A percentile compares a stretch with the other conserved stretches of the same genome.
These are phyloP conservation scores for Hymenoscyphus occultus DNA, from an alignment of 2,329 filamentous ascomycete species.

Conservation along the genomic window DNA sequence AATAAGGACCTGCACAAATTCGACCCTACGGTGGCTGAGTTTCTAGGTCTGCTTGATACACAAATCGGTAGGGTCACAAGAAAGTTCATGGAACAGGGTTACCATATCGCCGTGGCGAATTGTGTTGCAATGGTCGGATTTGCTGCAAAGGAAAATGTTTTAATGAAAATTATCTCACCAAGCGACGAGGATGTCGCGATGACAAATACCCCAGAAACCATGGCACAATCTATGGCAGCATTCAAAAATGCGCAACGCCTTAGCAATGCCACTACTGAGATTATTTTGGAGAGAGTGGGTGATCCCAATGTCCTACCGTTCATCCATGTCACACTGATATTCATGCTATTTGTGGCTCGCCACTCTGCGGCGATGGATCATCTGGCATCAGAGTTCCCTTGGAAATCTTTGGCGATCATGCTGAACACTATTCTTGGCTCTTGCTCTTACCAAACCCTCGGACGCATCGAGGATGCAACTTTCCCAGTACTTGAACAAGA, in stretches of 20 bases:
- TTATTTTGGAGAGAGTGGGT: constrained; percentile 28
- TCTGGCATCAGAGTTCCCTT: constrained; percentile 28
- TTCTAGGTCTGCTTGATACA: constrained; percentile 51
- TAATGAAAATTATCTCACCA: too few relatives aligned
- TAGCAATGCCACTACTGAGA: constrained; percentile 23
- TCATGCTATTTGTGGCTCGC: constrained; percentile 27
- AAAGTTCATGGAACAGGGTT: constrained; percentile 46
- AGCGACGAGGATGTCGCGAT: constrained; percentile 19
- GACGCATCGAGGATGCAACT: constrained; percentile 20
- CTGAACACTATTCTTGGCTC: constrained; percentile 30
- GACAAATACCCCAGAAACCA: constrained; percentile 7
- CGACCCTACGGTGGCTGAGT: constrained; percentile 44
- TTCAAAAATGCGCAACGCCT: constrained; percentile 29
- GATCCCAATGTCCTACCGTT: constrained; percentile 34
- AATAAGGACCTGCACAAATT: constrained; percentile 48
- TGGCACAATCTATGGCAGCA: constrained; percentile 5
- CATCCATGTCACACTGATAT: constrained; percentile 32
- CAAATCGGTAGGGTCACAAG: constrained; percentile 54
- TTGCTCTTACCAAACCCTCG: constrained; percentile 12
- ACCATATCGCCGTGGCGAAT: constrained; percentile 55
- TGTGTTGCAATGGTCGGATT: constrained; percentile 33
- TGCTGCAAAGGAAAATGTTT: constrained; percentile 33
- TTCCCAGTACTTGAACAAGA: constrained; percentile 30
- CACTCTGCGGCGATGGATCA: constrained; percentile 24
- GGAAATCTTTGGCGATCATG: constrained; percentile 24